A percentile compares a stretch with the other conserved stretches of the same genome.
Evolutionary conservation across 257 asterid genomes (phyloP).

Genomic region (Primulina huaijiensis): DNA sequence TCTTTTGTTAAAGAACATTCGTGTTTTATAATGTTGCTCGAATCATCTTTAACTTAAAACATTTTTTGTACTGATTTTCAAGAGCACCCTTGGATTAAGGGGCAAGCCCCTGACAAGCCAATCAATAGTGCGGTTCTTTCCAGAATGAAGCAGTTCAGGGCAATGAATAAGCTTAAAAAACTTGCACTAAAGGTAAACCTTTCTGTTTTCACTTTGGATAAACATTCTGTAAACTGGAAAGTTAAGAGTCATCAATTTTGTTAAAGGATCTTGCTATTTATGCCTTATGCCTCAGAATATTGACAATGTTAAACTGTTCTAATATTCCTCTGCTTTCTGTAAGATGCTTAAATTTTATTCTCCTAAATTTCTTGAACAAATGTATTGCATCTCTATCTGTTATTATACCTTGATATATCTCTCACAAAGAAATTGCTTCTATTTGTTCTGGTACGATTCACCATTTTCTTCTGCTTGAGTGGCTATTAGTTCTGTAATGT

Average conservation of each 20-base stretch:
- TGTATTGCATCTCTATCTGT: too few species aligned
- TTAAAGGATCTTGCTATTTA: neutral
- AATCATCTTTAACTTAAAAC: conserved; percentile 12
- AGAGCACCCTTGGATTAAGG: conserved; percentile 80
- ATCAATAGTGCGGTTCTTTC: conserved; percentile 81
- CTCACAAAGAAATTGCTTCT: neutral
- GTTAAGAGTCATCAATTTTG: neutral
- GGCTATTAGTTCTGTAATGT: neutral
- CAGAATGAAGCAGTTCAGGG: conserved; percentile 85
- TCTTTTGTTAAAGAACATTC: conserved; percentile 1
- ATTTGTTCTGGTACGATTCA: neutral
- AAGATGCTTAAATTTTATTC: neutral
- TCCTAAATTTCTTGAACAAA: neutral
- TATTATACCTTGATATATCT: neutral
- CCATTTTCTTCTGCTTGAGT: neutral
- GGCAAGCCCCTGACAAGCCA: conserved; percentile 73
- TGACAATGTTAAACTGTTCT: neutral
- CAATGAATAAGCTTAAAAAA: conserved; percentile 80
- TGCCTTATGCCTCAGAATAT: neutral
- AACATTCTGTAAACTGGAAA: neutral
- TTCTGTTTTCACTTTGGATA: conserved; percentile 7
- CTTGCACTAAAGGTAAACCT: conserved; percentile 63
- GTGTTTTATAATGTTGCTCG: neutral
- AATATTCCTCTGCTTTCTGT: neutral
- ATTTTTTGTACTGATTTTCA: conserved; percentile 20